Evolutionary conservation across 1,284 basidiomycete genomes (phyloP).

Genomic region (Pyrrhoderma noxium): DNA sequence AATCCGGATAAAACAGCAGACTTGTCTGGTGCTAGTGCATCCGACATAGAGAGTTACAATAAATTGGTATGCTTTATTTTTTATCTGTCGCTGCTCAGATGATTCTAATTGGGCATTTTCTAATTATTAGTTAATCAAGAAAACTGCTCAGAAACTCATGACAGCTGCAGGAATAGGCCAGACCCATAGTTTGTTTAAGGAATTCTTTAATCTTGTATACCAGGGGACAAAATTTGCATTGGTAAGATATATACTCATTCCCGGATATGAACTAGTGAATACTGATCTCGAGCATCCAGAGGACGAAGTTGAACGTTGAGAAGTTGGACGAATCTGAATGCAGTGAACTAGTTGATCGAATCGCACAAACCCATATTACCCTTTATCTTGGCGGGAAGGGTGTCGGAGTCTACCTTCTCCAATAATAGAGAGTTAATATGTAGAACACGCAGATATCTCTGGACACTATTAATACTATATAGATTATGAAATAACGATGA

Average conservation of each 20-base stretch:
- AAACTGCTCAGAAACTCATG: constrained; percentile 32
- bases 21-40: constrained; percentile 3
- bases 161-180: constrained; percentile 41
- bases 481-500: too few relatives aligned
- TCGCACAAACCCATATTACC: constrained; percentile 22
- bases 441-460: too few relatives aligned
- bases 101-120: too few relatives aligned
- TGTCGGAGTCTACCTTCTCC: constrained; percentile 11
- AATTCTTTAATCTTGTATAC: constrained; percentile 45
- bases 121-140: constrained; percentile 44
- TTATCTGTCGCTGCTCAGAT: too few relatives aligned
- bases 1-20: too few relatives aligned
- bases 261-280: too few relatives aligned
- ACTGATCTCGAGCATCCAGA: too few relatives aligned
- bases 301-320: constrained; percentile 18
- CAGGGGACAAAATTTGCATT: constrained; percentile 49
- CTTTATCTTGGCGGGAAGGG: constrained; percentile 23
- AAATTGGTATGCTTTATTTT: constrained; percentile 35
- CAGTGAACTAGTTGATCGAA: constrained; percentile 15
- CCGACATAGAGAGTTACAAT: constrained; percentile 32
- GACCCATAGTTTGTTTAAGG: constrained; percentile 54
- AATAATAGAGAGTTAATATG: too few relatives aligned
- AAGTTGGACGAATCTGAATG: constrained; percentile 9
- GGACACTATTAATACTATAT: too few relatives aligned
- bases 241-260: constrained; percentile 29